Evolutionary conservation across 2,329 filamentous ascomycete genomes (phyloP).

Genomic region (Epicoccum nigrum): DNA sequence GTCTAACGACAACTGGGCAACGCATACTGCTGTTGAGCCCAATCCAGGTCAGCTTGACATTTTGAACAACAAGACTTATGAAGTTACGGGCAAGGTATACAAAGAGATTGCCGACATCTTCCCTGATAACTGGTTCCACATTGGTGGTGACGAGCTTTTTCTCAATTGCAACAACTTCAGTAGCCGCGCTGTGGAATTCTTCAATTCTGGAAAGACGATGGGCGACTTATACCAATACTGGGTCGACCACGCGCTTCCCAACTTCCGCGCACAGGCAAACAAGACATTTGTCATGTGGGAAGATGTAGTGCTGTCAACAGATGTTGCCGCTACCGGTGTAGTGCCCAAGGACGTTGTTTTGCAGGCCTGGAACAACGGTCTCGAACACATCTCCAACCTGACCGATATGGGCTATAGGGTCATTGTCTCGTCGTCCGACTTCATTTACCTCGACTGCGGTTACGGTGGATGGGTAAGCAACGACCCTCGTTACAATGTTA

Average conservation of each 20-base stretch:
- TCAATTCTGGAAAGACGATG: constrained; percentile 58
- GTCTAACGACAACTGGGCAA: constrained; percentile 63
- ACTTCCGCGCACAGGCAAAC: constrained; percentile 54
- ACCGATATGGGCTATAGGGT: constrained; percentile 59
- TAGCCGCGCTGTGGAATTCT: constrained; percentile 56
- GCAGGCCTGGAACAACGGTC: constrained; percentile 62
- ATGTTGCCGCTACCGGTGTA: constrained; percentile 52
- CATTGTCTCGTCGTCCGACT: constrained; percentile 62
- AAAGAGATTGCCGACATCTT: constrained; percentile 59
- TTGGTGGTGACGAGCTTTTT: constrained; percentile 63
- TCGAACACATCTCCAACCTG: constrained; percentile 59
- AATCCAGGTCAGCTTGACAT: constrained; percentile 64
- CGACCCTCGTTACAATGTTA: constrained; percentile 62
- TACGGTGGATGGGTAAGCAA: constrained; percentile 61
- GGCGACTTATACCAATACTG: constrained; percentile 61
- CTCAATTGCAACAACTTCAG: constrained; percentile 65
- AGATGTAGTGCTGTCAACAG: constrained; percentile 54
- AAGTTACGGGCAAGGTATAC: constrained; percentile 61
- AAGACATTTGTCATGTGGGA: constrained; percentile 65
- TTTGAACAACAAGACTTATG: constrained; percentile 62
- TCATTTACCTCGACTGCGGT: constrained; percentile 64
- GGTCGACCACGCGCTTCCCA: constrained; percentile 59
- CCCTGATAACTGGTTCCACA: constrained; percentile 61
- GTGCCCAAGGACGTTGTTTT: constrained; percentile 60
- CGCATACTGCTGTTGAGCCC: constrained; percentile 63